Conservation (phyloP, 306 rosid genomes). For the Hippophae tibetana region DNA sequence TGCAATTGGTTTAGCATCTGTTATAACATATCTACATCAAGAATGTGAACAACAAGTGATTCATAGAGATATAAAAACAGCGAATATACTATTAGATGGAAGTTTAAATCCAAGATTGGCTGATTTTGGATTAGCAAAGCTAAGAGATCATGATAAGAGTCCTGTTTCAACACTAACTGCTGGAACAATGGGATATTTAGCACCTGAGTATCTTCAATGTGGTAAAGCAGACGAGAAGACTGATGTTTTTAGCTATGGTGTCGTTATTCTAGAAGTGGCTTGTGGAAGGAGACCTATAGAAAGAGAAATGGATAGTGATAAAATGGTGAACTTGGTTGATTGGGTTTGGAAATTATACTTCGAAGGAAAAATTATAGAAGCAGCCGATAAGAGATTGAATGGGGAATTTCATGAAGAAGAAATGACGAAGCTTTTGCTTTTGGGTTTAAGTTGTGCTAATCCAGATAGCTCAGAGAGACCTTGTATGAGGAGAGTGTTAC, state of each 20-base stretch:
- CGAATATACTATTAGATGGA: conserved; percentile 40
- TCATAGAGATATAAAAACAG: conserved; percentile 49
- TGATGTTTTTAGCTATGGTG: conserved; percentile 49
- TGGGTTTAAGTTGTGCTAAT: conserved; percentile 52
- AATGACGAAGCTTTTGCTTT: conserved; percentile 34
- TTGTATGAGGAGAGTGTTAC: conserved; percentile 43
- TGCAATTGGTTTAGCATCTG: conserved; percentile 41
- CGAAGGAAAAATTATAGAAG: conserved; percentile 25
- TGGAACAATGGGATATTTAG: conserved; percentile 47
- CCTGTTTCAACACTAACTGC: conserved; percentile 27
- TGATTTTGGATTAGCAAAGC: conserved; percentile 50
- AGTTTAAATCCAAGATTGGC: conserved; percentile 36
- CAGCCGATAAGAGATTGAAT: conserved; percentile 30
- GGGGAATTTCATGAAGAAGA: conserved; percentile 29
- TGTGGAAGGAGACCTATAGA: conserved; percentile 48
- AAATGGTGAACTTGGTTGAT: conserved; percentile 29
- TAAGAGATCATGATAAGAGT: conserved; percentile 26
- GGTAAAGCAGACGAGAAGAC: conserved; percentile 44
- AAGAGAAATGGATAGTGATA: conserved; percentile 17
- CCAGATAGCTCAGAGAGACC: conserved; percentile 36
- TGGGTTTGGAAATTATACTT: conserved; percentile 36
- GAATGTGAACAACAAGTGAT: conserved; percentile 52
- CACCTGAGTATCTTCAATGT: conserved; percentile 42
- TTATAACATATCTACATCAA: conserved; percentile 46
- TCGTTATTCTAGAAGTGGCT: conserved; percentile 48